phyloP scores from a whole-genome alignment of 2,329 filamentous ascomycete species.

The Aspergillus aculeatus region DNA sequence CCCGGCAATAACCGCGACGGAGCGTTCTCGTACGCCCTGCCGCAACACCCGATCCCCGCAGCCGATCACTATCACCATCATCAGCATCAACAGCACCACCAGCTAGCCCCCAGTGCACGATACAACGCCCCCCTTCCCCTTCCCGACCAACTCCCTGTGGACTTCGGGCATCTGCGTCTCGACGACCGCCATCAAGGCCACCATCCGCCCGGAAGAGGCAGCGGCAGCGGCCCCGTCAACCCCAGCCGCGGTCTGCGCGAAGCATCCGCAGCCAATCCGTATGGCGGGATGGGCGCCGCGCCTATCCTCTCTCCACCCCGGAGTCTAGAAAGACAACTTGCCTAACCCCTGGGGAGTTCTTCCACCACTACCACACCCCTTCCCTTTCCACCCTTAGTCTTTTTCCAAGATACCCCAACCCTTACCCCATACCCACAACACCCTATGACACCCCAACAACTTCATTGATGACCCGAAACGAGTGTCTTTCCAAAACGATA shows the following conservation, averaged over 20 bases:
- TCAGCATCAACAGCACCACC: background rate
- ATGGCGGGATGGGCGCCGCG: conserved; percentile 20
- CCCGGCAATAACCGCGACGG: conserved; percentile 51
- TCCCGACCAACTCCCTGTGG: conserved; percentile 29
- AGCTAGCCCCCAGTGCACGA: conserved; percentile 11
- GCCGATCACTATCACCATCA: conserved; percentile 16
- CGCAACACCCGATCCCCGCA: conserved; percentile 10
- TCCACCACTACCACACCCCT: background rate
- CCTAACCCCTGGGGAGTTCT: background rate
- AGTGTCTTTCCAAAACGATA: conserved; percentile 1
- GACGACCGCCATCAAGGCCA: conserved; percentile 14
- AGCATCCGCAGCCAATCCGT: conserved; percentile 14
- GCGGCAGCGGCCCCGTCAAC: conserved; percentile 11
- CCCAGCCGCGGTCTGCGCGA: no score
- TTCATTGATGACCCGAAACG: background rate
- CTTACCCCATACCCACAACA: background rate
- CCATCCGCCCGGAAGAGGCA: conserved; percentile 9
- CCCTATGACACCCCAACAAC: background rate
- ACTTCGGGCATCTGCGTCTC: conserved; percentile 25
- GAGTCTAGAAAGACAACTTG: conserved; percentile 41
- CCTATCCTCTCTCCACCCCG: conserved; percentile 33
- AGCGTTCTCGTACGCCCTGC: conserved; percentile 24
- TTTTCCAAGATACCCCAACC: background rate
- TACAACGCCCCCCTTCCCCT: conserved; percentile 24
- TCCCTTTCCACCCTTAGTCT: background rate